A percentile compares a stretch with the other conserved stretches of the same genome.
These are phyloP conservation scores for Blastomyces percursus DNA, from an alignment of 2,329 filamentous ascomycete species.

Conservation along the genomic window DNA sequence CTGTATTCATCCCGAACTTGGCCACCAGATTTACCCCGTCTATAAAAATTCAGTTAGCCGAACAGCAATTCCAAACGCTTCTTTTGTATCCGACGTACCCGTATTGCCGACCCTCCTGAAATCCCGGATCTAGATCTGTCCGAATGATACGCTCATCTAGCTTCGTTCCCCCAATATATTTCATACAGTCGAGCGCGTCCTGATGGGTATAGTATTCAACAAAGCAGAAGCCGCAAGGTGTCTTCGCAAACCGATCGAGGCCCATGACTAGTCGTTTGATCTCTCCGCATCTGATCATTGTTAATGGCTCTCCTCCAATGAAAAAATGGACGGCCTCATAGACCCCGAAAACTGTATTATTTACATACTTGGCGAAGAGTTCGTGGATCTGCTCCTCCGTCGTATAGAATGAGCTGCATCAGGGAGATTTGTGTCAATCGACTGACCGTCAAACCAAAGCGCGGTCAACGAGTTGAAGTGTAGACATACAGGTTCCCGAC, in stretches of 20 bases:
- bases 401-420: conserved; percentile 80
- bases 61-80: not conserved
- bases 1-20: conserved; percentile 97
- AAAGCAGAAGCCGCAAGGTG: conserved; percentile 97
- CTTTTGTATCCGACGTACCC: conserved; percentile 41
- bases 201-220: conserved; percentile 98
- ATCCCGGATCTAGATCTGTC: conserved; percentile 90
- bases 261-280: conserved; percentile 98
- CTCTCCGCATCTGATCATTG: conserved; percentile 56
- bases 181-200: conserved; percentile 95
- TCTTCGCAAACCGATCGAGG: conserved; percentile 92
- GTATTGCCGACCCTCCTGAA: conserved; percentile 91
- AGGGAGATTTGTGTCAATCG: not conserved
- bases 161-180: conserved; percentile 96
- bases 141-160: conserved; percentile 94
- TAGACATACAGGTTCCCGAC: conserved; percentile 76
- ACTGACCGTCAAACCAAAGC: not conserved
- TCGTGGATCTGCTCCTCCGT: conserved; percentile 99
- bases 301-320: conserved; percentile 8
- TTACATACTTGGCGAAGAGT: conserved; percentile 67
- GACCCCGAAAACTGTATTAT: not conserved
- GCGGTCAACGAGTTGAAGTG: not conserved
- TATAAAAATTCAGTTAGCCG: conserved; percentile 20
- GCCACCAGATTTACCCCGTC: conserved; percentile 83
- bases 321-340: not conserved